These are phyloP conservation scores for Somion occarium DNA, from an alignment of 1,284 basidiomycete species.

Conservation along the genomic window DNA sequence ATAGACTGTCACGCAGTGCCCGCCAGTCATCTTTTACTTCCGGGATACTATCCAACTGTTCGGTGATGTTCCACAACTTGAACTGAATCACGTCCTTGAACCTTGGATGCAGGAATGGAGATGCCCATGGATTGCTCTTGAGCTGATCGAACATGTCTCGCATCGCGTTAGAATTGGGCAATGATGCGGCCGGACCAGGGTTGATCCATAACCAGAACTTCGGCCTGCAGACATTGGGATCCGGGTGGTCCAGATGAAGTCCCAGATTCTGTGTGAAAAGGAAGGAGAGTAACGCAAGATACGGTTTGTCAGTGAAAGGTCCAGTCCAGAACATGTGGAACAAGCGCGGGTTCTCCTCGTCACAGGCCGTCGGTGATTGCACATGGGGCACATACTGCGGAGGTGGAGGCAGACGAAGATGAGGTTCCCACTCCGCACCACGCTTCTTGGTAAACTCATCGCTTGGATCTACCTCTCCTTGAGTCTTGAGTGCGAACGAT, in stretches of 20 bases:
- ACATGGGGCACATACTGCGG: slow-evolving; percentile 33
- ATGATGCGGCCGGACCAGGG: slow-evolving; percentile 51
- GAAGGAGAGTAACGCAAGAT: slow-evolving; percentile 70
- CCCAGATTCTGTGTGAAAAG: slow-evolving; percentile 75
- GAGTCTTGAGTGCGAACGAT: slow-evolving; percentile 21
- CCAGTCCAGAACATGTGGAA: slow-evolving; percentile 85
- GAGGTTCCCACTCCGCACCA: slow-evolving; percentile 36
- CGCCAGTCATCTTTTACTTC: slow-evolving; percentile 64
- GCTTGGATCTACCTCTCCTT: slow-evolving; percentile 30
- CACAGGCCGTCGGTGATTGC: slow-evolving; percentile 39
- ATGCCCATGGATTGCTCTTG: slow-evolving; percentile 60
- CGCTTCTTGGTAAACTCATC: slow-evolving; percentile 31
- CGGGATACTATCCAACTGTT: slow-evolving; percentile 59
- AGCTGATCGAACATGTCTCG: slow-evolving; percentile 56
- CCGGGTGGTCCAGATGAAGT: slow-evolving; percentile 40
- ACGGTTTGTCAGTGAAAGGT: slow-evolving; percentile 76
- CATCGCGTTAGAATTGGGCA: slow-evolving; percentile 50
- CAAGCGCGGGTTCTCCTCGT: slow-evolving; percentile 59
- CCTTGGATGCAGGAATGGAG: slow-evolving; percentile 62
- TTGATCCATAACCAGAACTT: slow-evolving; percentile 76
- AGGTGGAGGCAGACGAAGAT: slow-evolving; percentile 31
- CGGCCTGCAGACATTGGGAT: slow-evolving; percentile 50
- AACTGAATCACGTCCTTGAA: slow-evolving; percentile 66
- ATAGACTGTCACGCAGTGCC: slow-evolving; percentile 35
- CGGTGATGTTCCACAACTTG: slow-evolving; percentile 71